A percentile compares a stretch with the other conserved stretches of the same genome.
Conservation (phyloP, 768 basidiomycete species). For the Leccinum subgranulosum region DNA sequence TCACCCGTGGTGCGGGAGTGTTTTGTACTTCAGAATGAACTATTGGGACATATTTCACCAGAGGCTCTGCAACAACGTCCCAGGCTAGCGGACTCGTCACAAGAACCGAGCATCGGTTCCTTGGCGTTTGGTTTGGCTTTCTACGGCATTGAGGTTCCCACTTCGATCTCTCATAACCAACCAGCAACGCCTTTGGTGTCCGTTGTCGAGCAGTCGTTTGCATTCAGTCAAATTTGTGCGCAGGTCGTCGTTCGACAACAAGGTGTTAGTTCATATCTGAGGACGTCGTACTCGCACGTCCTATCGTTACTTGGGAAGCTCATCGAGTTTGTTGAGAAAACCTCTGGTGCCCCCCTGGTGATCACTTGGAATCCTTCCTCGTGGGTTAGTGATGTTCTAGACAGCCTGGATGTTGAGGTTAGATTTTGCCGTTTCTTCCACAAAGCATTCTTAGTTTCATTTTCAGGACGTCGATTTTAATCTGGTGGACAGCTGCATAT, state of each 20-base stretch:
- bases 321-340: conserved; percentile 38
- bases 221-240: conserved; percentile 47
- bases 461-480: conserved; percentile 50
- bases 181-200: conserved; percentile 50
- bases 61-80: conserved; percentile 51
- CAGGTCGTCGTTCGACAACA: conserved; percentile 32
- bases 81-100: conserved; percentile 38
- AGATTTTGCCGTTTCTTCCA: conserved; percentile 7
- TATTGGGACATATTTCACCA: conserved; percentile 50
- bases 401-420: conserved; percentile 56
- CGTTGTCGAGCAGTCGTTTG: conserved; percentile 52
- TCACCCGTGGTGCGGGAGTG: conserved; percentile 38
- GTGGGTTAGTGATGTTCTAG: conserved; percentile 62
- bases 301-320: conserved; percentile 53
- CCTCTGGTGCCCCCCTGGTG: conserved; percentile 28
- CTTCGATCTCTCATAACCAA: conserved; percentile 24
- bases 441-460: conserved; percentile 3
- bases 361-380: conserved; percentile 58
- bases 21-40: conserved; percentile 50
- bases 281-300: conserved; percentile 51
- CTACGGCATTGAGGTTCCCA: conserved; percentile 46
- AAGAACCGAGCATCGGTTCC: conserved; percentile 35
- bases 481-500: conserved; percentile 60
- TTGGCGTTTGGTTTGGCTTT: conserved; percentile 60
- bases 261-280: conserved; percentile 33